Conservation (phyloP, 1,284 basidiomycete genomes). For the Meripilus lineatus region DNA sequence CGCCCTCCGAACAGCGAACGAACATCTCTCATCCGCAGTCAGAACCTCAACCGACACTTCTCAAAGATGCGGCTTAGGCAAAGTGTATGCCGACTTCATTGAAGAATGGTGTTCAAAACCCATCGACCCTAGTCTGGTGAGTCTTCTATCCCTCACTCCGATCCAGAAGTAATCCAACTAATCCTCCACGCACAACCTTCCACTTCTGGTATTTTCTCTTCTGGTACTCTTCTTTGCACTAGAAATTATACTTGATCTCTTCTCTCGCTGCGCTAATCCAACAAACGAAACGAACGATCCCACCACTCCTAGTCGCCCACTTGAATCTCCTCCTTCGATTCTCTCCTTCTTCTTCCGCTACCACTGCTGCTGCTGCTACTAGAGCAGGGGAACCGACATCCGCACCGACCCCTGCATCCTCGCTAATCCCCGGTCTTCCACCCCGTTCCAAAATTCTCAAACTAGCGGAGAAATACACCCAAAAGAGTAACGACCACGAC, state of each 20-base stretch:
- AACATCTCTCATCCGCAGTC: conserved; percentile 40
- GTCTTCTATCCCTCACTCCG: conserved; percentile 21
- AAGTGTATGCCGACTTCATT: conserved; percentile 54
- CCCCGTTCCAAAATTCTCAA: conserved; percentile 33
- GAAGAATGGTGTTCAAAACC: conserved; percentile 46
- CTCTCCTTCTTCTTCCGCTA: background rate
- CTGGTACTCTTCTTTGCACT: conserved; percentile 5
- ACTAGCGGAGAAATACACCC: conserved; percentile 42
- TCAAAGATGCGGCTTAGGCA: conserved; percentile 30
- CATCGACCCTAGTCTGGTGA: conserved; percentile 51
- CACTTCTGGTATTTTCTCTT: background rate
- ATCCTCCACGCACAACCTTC: conserved; percentile 8
- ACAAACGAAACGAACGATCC: conserved; percentile 19
- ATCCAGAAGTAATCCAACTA: background rate
- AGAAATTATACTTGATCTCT: conserved; percentile 50
- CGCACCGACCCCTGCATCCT: conserved; percentile 15
- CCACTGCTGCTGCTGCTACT: background rate
- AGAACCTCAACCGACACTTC: conserved; percentile 8
- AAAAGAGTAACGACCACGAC: too few relatives aligned
- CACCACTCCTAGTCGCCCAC: conserved; percentile 40
- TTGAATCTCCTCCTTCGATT: conserved; percentile 35
- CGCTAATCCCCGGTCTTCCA: conserved; percentile 23
- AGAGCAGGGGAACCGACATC: too few relatives aligned
- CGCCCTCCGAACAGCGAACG: conserved; percentile 52
- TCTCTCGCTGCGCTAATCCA: conserved; percentile 44